Conservation (phyloP, 352 stramenopile species). For the Phytophthora constricta region DNA sequence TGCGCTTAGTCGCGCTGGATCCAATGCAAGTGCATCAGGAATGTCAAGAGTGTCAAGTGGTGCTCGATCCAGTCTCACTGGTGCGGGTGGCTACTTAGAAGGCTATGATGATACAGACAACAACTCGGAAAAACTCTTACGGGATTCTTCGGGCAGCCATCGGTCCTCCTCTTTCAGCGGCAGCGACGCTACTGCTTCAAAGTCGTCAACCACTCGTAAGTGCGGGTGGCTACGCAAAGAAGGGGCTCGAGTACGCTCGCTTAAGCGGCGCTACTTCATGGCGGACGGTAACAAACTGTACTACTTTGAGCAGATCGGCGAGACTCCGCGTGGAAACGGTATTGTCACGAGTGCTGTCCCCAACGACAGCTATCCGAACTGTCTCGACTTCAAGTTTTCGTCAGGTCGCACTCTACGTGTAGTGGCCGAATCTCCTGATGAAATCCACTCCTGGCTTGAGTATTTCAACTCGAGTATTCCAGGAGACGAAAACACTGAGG, state of each 20-base stretch:
- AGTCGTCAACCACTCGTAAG: constrained; percentile 40
- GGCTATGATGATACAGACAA: constrained; percentile 28
- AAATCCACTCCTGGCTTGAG: constrained; percentile 68
- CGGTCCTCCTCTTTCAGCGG: constrained; percentile 16
- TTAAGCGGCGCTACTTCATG: constrained; percentile 84
- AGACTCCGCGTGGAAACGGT: constrained; percentile 58
- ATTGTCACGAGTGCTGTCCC: constrained; percentile 55
- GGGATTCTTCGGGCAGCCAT: constrained; percentile 17
- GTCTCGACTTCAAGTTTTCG: constrained; percentile 67
- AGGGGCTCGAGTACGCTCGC: constrained; percentile 69
- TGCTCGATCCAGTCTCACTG: constrained; percentile 26
- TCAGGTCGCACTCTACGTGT: constrained; percentile 69
- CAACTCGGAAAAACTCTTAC: constrained; percentile 17
- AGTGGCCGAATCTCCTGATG: constrained; percentile 62
- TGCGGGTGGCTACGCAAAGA: constrained; percentile 86
- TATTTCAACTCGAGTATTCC: constrained; percentile 46
- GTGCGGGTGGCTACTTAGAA: constrained; percentile 33
- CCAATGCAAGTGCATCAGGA: constrained; percentile 25
- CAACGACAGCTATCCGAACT: constrained; percentile 64
- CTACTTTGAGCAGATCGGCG: constrained; percentile 70
- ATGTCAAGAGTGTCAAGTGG: constrained; percentile 16
- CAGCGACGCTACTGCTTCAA: constrained; percentile 8
- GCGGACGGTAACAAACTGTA: constrained; percentile 57
- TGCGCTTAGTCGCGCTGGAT: constrained; percentile 41
- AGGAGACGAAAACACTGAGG: constrained; percentile 25